Conservation (phyloP, 495 filamentous ascomycete genomes). For the Tuber borchii region DNA sequence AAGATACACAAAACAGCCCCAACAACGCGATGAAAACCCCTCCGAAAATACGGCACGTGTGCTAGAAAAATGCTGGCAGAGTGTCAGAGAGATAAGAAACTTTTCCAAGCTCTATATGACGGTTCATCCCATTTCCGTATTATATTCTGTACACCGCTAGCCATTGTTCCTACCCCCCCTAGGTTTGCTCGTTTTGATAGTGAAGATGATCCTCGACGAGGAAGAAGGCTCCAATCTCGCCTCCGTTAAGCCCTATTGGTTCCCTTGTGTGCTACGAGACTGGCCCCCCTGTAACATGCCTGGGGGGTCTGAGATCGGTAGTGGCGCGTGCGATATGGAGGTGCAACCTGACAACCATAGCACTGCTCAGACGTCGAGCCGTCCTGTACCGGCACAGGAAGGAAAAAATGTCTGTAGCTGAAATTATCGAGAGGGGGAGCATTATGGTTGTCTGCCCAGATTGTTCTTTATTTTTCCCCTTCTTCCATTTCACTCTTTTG, state of each 20-base stretch:
- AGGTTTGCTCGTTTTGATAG: slow-evolving; percentile 35
- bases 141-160: not conserved
- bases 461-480: slow-evolving; percentile 18
- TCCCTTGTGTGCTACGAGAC: slow-evolving; percentile 38
- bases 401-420: slow-evolving; percentile 5
- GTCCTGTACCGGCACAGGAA: not conserved
- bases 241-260: slow-evolving; percentile 41
- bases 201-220: slow-evolving; percentile 38
- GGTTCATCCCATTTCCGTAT: slow-evolving; percentile 19
- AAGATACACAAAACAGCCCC: slow-evolving; percentile 33
- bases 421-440: not conserved
- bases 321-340: slow-evolving; percentile 39
- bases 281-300: slow-evolving; percentile 39
- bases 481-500: not conserved
- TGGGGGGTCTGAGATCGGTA: slow-evolving; percentile 39
- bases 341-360: slow-evolving; percentile 36
- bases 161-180: not conserved
- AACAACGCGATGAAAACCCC: slow-evolving; percentile 37
- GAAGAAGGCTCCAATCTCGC: slow-evolving; percentile 41
- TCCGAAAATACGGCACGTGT: slow-evolving; percentile 23
- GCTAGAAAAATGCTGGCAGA: slow-evolving; percentile 35
- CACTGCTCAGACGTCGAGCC: slow-evolving; percentile 21
- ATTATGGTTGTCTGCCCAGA: slow-evolving; percentile 18
- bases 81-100: slow-evolving; percentile 33
- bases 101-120: slow-evolving; percentile 40